A percentile compares a stretch with the other conserved stretches of the same genome.
Conservation (phyloP, 2,329 filamentous ascomycete genomes). For the Clarireedia paspali region DNA sequence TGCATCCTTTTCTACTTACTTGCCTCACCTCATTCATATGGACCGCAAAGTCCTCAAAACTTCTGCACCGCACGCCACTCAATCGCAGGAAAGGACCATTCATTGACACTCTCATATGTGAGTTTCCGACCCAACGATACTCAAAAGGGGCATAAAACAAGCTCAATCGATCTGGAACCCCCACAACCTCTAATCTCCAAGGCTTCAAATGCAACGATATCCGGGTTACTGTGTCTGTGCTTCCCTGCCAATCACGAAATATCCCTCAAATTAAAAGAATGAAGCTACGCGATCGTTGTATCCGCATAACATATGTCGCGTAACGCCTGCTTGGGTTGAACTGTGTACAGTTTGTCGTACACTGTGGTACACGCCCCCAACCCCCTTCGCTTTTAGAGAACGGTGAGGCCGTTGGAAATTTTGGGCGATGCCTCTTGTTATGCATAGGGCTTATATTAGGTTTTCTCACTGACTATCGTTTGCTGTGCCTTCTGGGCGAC, state of each 20-base stretch:
- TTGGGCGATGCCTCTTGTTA: not conserved
- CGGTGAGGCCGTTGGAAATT: not conserved
- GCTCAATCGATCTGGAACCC: not conserved
- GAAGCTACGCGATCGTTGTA: not conserved
- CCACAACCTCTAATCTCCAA: not conserved
- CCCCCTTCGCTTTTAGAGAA: not conserved
- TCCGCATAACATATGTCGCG: not conserved
- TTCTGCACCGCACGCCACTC: not conserved
- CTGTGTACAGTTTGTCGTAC: not conserved
- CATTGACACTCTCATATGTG: not conserved
- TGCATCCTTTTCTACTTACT: not conserved
- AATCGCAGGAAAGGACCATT: not conserved
- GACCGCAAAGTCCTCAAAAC: too few relatives aligned
- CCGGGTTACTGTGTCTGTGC: not conserved
- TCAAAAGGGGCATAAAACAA: not conserved
- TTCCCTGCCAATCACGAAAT: not conserved
- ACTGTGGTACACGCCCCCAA: not conserved
- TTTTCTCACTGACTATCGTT: too few relatives aligned
- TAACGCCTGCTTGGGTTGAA: not conserved
- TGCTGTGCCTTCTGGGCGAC: too few relatives aligned
- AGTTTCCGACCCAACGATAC: not conserved
- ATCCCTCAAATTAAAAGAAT: not conserved
- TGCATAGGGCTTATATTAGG: too few relatives aligned
- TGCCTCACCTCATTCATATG: too few relatives aligned
- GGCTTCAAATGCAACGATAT: not conserved